Conservation (phyloP, 225 moss, liverwort and hornwort species). For the Pseudoscleropodium purum region DNA sequence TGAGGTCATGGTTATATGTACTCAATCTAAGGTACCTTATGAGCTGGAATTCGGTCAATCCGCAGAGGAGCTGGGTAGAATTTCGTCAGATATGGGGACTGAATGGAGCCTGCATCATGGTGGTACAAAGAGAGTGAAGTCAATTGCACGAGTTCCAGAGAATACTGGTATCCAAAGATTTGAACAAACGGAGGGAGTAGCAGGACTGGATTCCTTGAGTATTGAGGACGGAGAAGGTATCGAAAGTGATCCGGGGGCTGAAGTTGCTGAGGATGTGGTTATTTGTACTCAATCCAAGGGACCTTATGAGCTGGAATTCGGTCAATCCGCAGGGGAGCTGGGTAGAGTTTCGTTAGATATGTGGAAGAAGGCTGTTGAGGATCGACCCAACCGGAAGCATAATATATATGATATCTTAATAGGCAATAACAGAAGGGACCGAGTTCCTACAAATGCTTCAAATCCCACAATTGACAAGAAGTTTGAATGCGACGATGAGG, state of each 20-base stretch:
- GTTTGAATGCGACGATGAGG: slow-evolving; percentile 1
- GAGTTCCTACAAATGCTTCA: neutral
- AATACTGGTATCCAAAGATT: neutral
- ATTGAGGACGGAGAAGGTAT: neutral
- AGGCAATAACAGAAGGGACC: slow-evolving; percentile 16
- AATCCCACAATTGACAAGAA: neutral
- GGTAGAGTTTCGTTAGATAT: neutral
- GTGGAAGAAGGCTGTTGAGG: neutral
- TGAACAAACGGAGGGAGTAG: neutral
- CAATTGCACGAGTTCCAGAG: neutral
- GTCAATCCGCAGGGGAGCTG: neutral
- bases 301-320: neutral
- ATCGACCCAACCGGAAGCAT: slow-evolving; percentile 8
- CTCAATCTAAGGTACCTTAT: slow-evolving; percentile 13
- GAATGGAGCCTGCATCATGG: neutral
- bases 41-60: neutral
- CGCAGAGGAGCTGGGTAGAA: neutral
- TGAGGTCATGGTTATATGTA: slow-evolving; percentile 31
- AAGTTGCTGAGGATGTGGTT: slow-evolving; percentile 16
- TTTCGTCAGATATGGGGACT: neutral
- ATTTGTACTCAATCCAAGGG: slow-evolving; percentile 30
- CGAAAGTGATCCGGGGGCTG: neutral
- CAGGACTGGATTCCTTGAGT: neutral
- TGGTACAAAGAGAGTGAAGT: neutral
- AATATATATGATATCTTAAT: slow-evolving; percentile 53